Base-by-base conservation (phyloP, 1,284 basidiomycete species). In the Tilletia caries region DNA sequence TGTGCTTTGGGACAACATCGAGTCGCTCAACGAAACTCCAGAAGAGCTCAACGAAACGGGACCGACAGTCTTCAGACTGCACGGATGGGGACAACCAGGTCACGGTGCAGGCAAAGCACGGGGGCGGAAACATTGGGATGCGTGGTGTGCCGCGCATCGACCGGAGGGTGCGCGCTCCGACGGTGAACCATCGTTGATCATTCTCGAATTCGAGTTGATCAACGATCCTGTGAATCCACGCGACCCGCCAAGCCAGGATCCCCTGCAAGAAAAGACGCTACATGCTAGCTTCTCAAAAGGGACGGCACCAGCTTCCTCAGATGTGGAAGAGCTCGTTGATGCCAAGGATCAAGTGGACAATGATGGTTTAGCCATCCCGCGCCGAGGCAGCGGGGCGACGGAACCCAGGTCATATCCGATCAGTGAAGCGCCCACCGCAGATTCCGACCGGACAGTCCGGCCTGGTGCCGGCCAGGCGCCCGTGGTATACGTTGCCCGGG, bases 191-290 rank as follows among this genome's bases (percentile, higher is more conserved):
- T 65, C 75, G 29, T 71, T 76, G n/a, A 75, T 75, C 48, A 70
- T 80, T 2, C 87, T 94, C 77, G 92, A 95, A 80, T 92, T 94
- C 74, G 92, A 94, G 83, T 86, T 92, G 27, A 91, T 93, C 78
- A 83, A 86, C 64, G 92, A 94, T 80, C 76, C 81, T 0, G 84
- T 89, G 79, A 93, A 93, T 75, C 92, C 92, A 0, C 84, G 93
- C 12, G 84, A 84, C 5, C 83, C 79, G 34, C 54, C 69, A 44
- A 58, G 52, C 6, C 66, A 74, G 65, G 70, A 69, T 33, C 20
- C 68, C 3, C 65, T 65, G 18, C 73, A 72, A 65, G 32, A 32
- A 43, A 66, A 23, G 67, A 72, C 4, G 74, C 72, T 10, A 76
- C 81, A n/a, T 23, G n/a, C n/a, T n/a, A n/a, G n/a, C n/a, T n/a